Evolutionary conservation across 108 stramenopile species (phyloP).

Genomic region (Epithemia pelagica): DNA sequence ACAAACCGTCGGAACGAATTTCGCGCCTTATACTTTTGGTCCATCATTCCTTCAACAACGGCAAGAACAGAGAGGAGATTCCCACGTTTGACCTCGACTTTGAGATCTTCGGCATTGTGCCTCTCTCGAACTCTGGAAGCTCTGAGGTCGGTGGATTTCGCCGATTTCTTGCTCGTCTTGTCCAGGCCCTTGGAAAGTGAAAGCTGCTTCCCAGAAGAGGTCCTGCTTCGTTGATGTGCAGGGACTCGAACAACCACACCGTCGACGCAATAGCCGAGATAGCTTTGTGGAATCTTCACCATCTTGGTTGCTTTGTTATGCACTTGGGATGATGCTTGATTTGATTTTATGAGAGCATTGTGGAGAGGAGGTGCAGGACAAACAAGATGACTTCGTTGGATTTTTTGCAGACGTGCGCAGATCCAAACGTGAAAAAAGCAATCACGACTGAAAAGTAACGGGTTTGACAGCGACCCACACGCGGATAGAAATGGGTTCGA

Average conservation of each 20-base stretch:
- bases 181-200: no score
- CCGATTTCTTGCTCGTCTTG: not conserved
- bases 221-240: not conserved
- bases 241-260: not conserved
- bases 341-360: no score
- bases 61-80: not conserved
- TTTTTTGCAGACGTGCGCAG: no score
- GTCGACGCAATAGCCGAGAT: not conserved
- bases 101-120: not conserved
- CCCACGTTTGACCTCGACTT: not conserved
- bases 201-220: not conserved
- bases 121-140: not conserved
- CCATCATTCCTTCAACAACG: not conserved
- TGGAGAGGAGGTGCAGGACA: no score
- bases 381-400: no score
- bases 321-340: no score
- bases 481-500: no score
- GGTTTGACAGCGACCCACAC: no score
- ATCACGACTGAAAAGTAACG: no score
- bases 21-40: not conserved
- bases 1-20: not conserved
- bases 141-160: not conserved
- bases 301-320: no score
- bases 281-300: not conserved
- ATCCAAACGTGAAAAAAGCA: no score